Base-by-base conservation (phyloP, 768 basidiomycete species). In the Scleroderma bovista region DNA sequence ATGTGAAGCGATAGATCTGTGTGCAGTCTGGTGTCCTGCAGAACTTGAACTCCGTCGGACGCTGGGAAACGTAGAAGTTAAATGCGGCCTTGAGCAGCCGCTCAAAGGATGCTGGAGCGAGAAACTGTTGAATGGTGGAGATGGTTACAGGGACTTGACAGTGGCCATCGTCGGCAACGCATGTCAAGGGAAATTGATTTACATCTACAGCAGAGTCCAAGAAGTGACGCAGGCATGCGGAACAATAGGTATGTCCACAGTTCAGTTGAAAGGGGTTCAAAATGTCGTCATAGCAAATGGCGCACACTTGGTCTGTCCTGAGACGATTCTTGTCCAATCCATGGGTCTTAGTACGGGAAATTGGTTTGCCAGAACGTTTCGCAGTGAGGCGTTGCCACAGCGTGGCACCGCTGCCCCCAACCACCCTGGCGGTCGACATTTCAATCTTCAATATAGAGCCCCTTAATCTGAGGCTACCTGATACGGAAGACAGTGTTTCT, bases 11-110 rank as follows among this genome's bases (percentile, higher is more conserved):
- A 63, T 91, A 91, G 5, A 89, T 73, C 61, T 88, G 84, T 0
- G 71, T 70, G 52, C 88, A 92, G 60, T 91, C 86, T 0, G 89
- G 83, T 0, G 87, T 84, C 1, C 86, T 88, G 65, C 88, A 92
- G 58, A 78, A 85, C 53, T 78, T 76, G 57, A 84, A 83, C 48
- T 87, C 81, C 12, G 71, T 66, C 0, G 84, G 75, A 37, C 75
- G 76, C 11, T 76, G 69, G 46, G 79, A 76, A 15, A 90, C 69
- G 59, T 88, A 71, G 0, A 75, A 64, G 0, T 76, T 66, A 57
- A 83, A 83, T 0, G 85, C 77, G 0, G 81, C 75, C 32, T 78
- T 69, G 3, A 79, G 67, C 31, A 90, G 51, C 0, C 72, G 68
- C 38, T 80, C 73, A 57, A 87, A 80, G 23, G 84, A 76, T 11